A percentile compares a stretch with the other conserved stretches of the same genome.
These are phyloP conservation scores for Trichoderma koningii DNA, from an alignment of 2,329 filamentous ascomycete genomes.

Conservation along the genomic window DNA sequence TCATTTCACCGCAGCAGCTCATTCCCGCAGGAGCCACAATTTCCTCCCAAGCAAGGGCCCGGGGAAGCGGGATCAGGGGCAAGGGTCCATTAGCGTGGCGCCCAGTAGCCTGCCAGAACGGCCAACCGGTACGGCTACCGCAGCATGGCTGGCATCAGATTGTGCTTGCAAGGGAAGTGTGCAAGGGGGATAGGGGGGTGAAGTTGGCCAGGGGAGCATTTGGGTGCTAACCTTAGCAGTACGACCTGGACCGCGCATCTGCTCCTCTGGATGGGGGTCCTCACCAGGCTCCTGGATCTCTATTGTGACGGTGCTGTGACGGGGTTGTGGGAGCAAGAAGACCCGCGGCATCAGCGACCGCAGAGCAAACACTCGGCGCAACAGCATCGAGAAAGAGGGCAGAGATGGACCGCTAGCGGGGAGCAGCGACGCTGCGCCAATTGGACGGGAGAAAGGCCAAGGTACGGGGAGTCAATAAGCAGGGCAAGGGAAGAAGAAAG, in stretches of 20 bases:
- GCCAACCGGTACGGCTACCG: conserved; percentile 9
- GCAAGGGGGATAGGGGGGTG: conserved; percentile 8
- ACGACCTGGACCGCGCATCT: not conserved
- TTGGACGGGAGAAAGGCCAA: not conserved
- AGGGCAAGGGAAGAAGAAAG: not conserved
- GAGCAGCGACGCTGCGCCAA: not conserved
- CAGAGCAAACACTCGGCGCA: not conserved
- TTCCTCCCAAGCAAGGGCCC: conserved; percentile 9
- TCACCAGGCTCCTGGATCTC: conserved; percentile 14
- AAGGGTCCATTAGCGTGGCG: not conserved
- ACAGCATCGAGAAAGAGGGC: conserved; percentile 1
- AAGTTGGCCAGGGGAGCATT: not conserved
- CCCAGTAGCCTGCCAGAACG: conserved; percentile 15
- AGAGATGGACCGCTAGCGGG: not conserved
- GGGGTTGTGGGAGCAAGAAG: not conserved
- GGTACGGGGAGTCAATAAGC: not conserved
- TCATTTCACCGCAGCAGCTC: conserved; percentile 10
- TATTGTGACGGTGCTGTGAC: conserved; percentile 5
- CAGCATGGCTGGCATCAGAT: not conserved
- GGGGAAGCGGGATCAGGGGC: conserved; percentile 26
- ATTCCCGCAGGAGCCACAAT: conserved; percentile 13
- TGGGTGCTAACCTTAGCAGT: conserved; percentile 11
- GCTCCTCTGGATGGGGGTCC: not conserved
- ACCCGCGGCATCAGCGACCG: not conserved
- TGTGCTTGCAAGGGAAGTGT: not conserved